Base-by-base conservation (phyloP, 1,284 basidiomycete species). In the Ceratobasidium sp. region DNA sequence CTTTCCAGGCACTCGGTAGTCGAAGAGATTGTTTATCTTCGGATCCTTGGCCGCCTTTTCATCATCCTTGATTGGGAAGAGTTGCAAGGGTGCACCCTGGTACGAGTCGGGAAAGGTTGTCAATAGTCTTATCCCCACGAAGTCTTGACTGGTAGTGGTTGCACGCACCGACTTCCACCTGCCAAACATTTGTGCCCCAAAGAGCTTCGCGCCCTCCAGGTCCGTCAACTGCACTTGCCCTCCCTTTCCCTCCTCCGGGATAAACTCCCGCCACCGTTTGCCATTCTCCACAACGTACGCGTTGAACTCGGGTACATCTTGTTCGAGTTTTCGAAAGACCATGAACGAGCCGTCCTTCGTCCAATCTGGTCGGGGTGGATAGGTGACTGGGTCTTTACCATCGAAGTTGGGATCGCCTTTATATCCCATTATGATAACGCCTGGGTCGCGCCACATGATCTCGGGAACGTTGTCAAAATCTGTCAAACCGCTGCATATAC, bases 341-440 rank as follows among this genome's bases (percentile, higher is more conserved):
- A 86, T 82, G 76, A 86, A 80, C 1, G 83, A 80, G 0, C 85
- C 85, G 63, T 84, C 83, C 64, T 83, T 81, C 13, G 80, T 78
- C 82, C 82, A 83, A 2, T 77, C 60, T 1, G 82, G 81, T 56
- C 82, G 81, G 44, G 75, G 46, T n/a, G 40, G 46, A 33, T 33
- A 33, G 33, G 33, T 33, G 33, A 33, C 33, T 33, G 33, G 33
- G 33, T 33, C 33, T 33, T 33, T 33, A 33, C 33, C 33, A 33
- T 33, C 33, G 33, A 33, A 33, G 18, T 51, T 42, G 12, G 73
- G 63, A 55, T 77, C 73, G 61, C 73, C 73, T n/a, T 13, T 12
- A 28, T 77, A 67, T 6, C 73, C 73, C 73, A 77, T 77, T 23
- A 77, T 18, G 44, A 77, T 71, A 44, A 77, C 73, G 13, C 73